Percentiles rank a stretch among this genome's conserved stretches.
Conservation (phyloP, 225 moss, liverwort and hornwort species). For the Bryoerythrophyllum caledonicum region DNA sequence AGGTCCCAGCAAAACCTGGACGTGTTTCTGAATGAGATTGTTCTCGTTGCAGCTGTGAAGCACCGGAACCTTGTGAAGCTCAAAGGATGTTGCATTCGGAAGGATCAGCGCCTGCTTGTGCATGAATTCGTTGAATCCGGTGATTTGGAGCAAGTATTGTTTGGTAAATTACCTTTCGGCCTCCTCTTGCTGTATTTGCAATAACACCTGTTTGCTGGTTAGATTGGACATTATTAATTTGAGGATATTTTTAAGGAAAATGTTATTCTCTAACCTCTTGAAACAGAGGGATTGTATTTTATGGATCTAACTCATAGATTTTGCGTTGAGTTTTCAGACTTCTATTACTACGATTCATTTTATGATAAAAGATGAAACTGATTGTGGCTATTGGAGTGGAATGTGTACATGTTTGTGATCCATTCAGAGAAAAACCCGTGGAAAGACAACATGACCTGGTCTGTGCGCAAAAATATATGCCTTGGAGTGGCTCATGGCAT, state of each 20-base stretch:
- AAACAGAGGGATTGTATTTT: too few species aligned
- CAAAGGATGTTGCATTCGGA: constrained; percentile 64
- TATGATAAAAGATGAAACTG: too few species aligned
- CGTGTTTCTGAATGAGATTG: constrained; percentile 60
- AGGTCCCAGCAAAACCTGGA: constrained; percentile 47
- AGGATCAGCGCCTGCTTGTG: constrained; percentile 52
- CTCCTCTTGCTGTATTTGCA: not conserved
- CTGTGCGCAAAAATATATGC: constrained; percentile 36
- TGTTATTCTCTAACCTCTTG: too few species aligned
- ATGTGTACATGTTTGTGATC: not conserved
- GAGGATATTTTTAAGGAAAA: not conserved
- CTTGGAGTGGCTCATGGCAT: constrained; percentile 46
- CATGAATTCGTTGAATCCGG: constrained; percentile 63
- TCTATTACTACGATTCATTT: too few species aligned
- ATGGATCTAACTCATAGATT: too few species aligned
- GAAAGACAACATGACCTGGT: constrained; percentile 25
- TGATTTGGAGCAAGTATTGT: constrained; percentile 48
- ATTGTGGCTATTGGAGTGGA: too few species aligned
- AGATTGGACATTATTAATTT: too few species aligned
- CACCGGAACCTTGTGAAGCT: constrained; percentile 65
- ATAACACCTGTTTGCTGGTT: too few species aligned
- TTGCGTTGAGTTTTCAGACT: too few species aligned
- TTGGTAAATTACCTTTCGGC: constrained; percentile 32
- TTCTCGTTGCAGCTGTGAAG: constrained; percentile 61
- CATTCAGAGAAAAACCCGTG: constrained; percentile 12